phyloP scores from a whole-genome alignment of 2,329 filamentous ascomycete genomes.

The Penicillium sp. region DNA sequence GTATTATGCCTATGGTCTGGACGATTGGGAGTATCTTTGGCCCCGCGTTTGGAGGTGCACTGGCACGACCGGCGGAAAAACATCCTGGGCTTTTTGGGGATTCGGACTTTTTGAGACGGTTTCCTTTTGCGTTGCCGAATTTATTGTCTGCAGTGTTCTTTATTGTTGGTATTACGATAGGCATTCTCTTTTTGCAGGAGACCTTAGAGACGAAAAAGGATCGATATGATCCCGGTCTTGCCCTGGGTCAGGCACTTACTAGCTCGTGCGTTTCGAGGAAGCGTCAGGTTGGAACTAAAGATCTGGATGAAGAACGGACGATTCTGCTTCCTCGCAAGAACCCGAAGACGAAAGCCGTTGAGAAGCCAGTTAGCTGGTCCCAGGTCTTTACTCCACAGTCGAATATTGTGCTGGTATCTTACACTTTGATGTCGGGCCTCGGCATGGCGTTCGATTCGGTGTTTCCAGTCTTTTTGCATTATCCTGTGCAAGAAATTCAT shows the following conservation, averaged over 20 bases:
- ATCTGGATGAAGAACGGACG: slow-evolving; percentile 29
- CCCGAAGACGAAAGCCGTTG: slow-evolving; percentile 7
- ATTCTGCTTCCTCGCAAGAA: slow-evolving; percentile 31
- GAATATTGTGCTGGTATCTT: slow-evolving; percentile 69
- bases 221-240: slow-evolving; percentile 70
- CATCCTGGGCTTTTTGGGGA: slow-evolving; percentile 69
- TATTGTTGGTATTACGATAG: slow-evolving; percentile 69
- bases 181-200: slow-evolving; percentile 79
- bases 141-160: slow-evolving; percentile 75
- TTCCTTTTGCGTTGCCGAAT: slow-evolving; percentile 83
- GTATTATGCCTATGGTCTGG: slow-evolving; percentile 90
- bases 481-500: slow-evolving; percentile 57
- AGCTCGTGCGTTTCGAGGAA: slow-evolving; percentile 34
- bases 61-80: slow-evolving; percentile 76
- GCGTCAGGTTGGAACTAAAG: slow-evolving; percentile 13
- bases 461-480: slow-evolving; percentile 84
- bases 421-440: slow-evolving; percentile 79
- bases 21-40: slow-evolving; percentile 84
- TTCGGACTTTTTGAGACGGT: slow-evolving; percentile 66
- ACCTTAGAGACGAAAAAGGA: slow-evolving; percentile 71
- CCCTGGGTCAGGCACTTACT: slow-evolving; percentile 66
- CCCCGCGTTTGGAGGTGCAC: slow-evolving; percentile 79
- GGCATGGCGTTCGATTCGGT: slow-evolving; percentile 82
- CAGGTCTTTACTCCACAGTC: slow-evolving; percentile 75
- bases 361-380: slow-evolving; percentile 44